Evolutionary conservation across 495 filamentous ascomycete genomes (phyloP).

Genomic region (Penicillium ochrochloron): DNA sequence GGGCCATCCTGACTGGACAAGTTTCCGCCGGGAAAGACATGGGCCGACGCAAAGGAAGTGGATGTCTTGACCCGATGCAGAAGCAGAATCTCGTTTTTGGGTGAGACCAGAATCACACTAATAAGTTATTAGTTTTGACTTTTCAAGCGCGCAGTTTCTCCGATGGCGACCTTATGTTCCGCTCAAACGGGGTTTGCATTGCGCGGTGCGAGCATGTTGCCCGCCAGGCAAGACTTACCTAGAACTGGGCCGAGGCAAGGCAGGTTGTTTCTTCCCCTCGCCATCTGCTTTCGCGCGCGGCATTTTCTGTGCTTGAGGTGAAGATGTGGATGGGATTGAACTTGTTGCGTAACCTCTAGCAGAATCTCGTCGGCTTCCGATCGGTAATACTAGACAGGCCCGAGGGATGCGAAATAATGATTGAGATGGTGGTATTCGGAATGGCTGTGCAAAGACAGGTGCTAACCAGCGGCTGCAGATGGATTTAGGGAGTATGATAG

Average conservation of each 20-base stretch:
- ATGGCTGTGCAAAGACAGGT: constrained; percentile 2
- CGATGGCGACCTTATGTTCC: background rate
- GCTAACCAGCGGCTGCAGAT: constrained; percentile 16
- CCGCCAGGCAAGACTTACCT: constrained; percentile 19
- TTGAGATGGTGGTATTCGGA: background rate
- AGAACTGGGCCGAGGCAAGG: constrained; percentile 45
- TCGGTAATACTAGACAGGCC: background rate
- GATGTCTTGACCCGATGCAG: constrained; percentile 84
- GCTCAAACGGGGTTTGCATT: background rate
- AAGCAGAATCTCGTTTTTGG: constrained; percentile 82
- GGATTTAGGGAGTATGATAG: constrained; percentile 8
- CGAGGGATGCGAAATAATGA: background rate
- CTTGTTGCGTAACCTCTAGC: constrained; percentile 19
- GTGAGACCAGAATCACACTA: constrained; percentile 85
- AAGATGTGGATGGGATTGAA: constrained; percentile 5
- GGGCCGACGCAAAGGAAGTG: constrained; percentile 83
- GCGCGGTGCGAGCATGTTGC: background rate
- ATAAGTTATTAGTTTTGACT: constrained; percentile 6
- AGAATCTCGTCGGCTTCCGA: background rate
- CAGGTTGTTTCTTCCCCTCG: constrained; percentile 30
- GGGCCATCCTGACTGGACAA: constrained; percentile 69
- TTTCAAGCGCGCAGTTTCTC: background rate
- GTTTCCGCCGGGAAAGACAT: constrained; percentile 97
- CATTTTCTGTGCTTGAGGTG: constrained; percentile 22
- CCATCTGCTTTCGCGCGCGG: constrained; percentile 24